phyloP scores from a whole-genome alignment of 176 grass and related monocot genomes.

The Tuctoria greenei region DNA sequence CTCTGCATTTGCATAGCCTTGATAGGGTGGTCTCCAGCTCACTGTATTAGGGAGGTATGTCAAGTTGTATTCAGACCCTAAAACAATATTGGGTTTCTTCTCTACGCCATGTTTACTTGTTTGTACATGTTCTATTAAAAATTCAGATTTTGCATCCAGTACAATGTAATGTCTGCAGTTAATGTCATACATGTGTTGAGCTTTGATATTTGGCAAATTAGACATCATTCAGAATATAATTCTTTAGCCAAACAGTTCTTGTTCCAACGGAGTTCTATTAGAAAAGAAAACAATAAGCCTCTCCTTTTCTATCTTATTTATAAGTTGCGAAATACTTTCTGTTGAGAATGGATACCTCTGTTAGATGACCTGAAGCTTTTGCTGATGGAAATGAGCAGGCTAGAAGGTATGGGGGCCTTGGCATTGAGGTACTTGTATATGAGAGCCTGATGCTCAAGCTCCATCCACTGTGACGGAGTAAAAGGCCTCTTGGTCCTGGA shows the following conservation, averaged over 20 bases:
- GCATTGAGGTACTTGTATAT: conserved; percentile 93
- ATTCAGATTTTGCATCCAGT: neutral
- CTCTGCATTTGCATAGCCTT: conserved; percentile 60
- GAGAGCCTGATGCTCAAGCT: conserved; percentile 90
- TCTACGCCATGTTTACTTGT: neutral
- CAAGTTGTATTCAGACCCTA: conserved; percentile 16
- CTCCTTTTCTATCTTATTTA: neutral
- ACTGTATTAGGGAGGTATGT: conserved; percentile 43
- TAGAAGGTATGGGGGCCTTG: conserved; percentile 73
- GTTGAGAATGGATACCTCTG: conserved; percentile 28
- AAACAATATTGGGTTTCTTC: neutral
- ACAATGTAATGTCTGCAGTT: neutral
- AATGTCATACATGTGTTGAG: neutral
- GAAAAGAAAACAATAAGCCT: neutral
- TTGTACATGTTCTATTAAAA: neutral
- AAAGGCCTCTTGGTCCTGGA: conserved; percentile 84
- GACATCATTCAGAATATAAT: neutral
- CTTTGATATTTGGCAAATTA: neutral
- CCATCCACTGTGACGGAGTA: conserved; percentile 96
- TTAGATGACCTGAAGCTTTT: conserved; percentile 55
- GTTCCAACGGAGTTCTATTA: neutral
- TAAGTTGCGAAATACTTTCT: neutral
- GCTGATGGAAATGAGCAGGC: conserved; percentile 72
- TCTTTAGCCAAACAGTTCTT: neutral
- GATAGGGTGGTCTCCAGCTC: conserved; percentile 68